These are phyloP conservation scores for Royoungia palumana DNA, from an alignment of 768 basidiomycete species.

Conservation along the genomic window DNA sequence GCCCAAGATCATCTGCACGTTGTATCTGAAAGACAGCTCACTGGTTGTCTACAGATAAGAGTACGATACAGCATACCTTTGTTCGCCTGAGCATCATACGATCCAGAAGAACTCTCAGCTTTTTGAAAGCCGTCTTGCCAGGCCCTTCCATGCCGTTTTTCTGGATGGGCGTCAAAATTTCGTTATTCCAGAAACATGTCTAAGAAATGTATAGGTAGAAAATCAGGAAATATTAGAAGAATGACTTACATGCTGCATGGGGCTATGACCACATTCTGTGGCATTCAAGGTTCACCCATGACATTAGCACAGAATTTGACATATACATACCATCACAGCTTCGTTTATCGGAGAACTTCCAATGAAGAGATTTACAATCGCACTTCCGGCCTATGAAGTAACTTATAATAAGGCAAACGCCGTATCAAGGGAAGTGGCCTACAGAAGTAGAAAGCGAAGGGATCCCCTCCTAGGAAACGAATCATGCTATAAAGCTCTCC, in stretches of 20 bases:
- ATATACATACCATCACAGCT: constrained; percentile 69
- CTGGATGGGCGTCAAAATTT: constrained; percentile 95
- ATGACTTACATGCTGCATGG: constrained; percentile 68
- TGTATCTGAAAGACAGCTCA: constrained; percentile 55
- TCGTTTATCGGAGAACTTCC: constrained; percentile 83
- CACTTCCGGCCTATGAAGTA: constrained; percentile 70
- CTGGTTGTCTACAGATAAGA: neutral
- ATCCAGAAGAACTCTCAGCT: constrained; percentile 83
- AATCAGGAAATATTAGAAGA: constrained; percentile 5
- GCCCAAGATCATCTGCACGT: constrained; percentile 91
- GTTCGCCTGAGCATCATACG: constrained; percentile 94
- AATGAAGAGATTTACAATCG: constrained; percentile 92
- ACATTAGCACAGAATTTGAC: neutral
- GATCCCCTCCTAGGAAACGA: constrained; percentile 89
- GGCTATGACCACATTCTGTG: constrained; percentile 77
- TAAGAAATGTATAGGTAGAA: constrained; percentile 21
- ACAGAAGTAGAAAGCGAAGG: constrained; percentile 92
- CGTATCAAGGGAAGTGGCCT: constrained; percentile 23
- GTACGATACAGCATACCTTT: constrained; percentile 45
- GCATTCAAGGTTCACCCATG: neutral
- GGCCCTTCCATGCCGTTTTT: constrained; percentile 80
- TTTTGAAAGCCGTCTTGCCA: constrained; percentile 84
- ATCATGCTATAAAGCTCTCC: constrained; percentile 96
- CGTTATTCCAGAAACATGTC: constrained; percentile 97
- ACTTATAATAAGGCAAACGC: neutral